Evolutionary conservation across 257 asterid genomes (phyloP).

Genomic region (Petrea volubilis): DNA sequence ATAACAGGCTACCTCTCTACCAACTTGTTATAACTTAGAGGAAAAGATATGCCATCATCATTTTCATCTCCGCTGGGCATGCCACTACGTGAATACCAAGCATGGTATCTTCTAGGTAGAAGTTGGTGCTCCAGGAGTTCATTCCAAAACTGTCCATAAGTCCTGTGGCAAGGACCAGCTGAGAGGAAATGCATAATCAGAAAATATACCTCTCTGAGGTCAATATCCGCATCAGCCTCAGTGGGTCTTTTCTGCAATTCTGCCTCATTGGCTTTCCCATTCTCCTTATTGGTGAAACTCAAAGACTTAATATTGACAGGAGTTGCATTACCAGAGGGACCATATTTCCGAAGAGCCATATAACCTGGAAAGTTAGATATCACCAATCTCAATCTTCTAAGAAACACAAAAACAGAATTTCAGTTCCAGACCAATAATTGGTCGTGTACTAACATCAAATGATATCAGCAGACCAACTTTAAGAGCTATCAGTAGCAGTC

Average conservation of each 20-base stretch:
- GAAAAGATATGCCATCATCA: conserved; percentile 90
- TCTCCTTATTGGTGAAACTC: conserved; percentile 63
- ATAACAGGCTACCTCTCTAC: conserved; percentile 65
- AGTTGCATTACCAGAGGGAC: conserved; percentile 56
- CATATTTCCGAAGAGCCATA: conserved; percentile 88
- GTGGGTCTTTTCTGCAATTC: conserved; percentile 48
- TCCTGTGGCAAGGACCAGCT: conserved; percentile 93
- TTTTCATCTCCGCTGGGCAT: conserved; percentile 74
- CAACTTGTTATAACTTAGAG: conserved; percentile 74
- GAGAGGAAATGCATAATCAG: conserved; percentile 97
- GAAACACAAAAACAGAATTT: not conserved
- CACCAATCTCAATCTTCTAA: conserved; percentile 12
- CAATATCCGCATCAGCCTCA: conserved; percentile 70
- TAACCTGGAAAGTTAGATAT: conserved; percentile 47
- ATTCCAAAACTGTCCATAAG: conserved; percentile 92
- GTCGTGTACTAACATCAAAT: not conserved
- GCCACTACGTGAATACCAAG: conserved; percentile 93
- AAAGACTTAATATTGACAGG: conserved; percentile 61
- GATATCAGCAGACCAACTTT: not conserved
- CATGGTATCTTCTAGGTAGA: conserved; percentile 94
- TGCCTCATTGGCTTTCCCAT: conserved; percentile 58
- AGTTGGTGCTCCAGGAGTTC: conserved; percentile 98
- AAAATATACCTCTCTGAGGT: conserved; percentile 89
- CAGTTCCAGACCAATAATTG: not conserved
- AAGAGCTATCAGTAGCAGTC: not conserved